phyloP scores from a whole-genome alignment of 1,284 basidiomycete genomes.

The Mycena sp. region DNA sequence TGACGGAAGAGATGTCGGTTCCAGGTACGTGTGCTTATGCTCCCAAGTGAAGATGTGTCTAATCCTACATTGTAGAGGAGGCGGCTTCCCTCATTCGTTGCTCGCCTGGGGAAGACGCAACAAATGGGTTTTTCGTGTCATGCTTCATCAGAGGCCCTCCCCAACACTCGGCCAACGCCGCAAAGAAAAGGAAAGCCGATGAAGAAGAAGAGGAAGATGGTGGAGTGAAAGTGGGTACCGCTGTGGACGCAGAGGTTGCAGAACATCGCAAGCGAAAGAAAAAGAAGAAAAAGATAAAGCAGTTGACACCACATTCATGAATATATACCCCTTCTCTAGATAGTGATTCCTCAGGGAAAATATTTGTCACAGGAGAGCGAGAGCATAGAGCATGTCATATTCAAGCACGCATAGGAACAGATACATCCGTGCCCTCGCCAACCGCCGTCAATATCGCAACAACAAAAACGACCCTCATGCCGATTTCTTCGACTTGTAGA shows the following conservation, averaged over 20 bases:
- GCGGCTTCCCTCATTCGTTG: conserved; percentile 85
- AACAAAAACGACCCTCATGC: conserved; percentile 40
- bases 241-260: conserved; percentile 5
- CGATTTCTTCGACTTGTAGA: conserved; percentile 58
- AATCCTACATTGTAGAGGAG: conserved; percentile 51
- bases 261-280: conserved; percentile 23
- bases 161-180: neutral
- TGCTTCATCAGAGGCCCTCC: conserved; percentile 67
- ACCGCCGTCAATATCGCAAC: conserved; percentile 10
- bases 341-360: too few relatives aligned
- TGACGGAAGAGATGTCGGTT: conserved; percentile 66
- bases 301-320: neutral
- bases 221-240: neutral
- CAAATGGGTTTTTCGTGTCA: conserved; percentile 95
- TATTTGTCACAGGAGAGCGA: neutral
- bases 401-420: conserved; percentile 12
- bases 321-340: neutral
- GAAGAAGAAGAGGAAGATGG: conserved; percentile 31
- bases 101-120: conserved; percentile 84
- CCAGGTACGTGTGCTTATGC: conserved; percentile 47
- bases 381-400: conserved; percentile 30
- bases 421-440: conserved; percentile 4
- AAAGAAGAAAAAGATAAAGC: conserved; percentile 44
- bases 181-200: conserved; percentile 29
- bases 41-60: neutral